Base-by-base conservation (phyloP, 371 early-diverging fungal species). In the Syncephalastrum sp. region DNA sequence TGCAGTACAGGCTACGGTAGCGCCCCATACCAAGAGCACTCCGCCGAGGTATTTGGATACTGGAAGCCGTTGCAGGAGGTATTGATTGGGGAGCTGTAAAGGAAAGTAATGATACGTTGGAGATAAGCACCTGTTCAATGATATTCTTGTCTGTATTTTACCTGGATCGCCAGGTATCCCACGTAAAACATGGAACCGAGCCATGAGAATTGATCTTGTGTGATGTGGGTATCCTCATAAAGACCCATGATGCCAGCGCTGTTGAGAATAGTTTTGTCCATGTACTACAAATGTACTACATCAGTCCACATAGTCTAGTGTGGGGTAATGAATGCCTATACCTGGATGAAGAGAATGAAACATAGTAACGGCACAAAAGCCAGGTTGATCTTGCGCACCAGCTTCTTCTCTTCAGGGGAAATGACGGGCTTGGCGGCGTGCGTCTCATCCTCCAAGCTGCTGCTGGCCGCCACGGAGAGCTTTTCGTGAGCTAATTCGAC, bases 261-360 rank as follows among this genome's bases (percentile, higher is more conserved):
- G 42, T 65, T 62, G 14, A 67, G 42, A 16, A 65, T 52, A 8
- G 63, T 43, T 62, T 71, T 71, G 44, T 71, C 71, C 8, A 62
- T 51, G 51, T 65, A 71, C 63, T 71, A 61, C 21, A 16, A 7
- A 10, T 13, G n/a, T 16, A 6, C 21, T 1, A 45, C 5, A 17
- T 42, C 14, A 21, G 38, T 10, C 10, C 38, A 33, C 12, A 10
- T 15, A 7, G 13, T 15, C 21, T 21, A 21, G 21, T 21, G 21
- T 21, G 21, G 21, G 21, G 21, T 21, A 21, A 21, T 21, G 21
- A 21, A 2, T 21, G 21, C 2, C 21, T 21, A 21, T 21, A 52
- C 53, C 42, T 59, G 60, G 15, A 58, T 17, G n/a, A 58, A 58
- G 14, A 50, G 25, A 45, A 58, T 24, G 15, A 23, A n/a, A 27